A percentile compares a stretch with the other conserved stretches of the same genome.
Conservation (phyloP, 108 stramenopile species). For the Stephanodiscus triporus region DNA sequence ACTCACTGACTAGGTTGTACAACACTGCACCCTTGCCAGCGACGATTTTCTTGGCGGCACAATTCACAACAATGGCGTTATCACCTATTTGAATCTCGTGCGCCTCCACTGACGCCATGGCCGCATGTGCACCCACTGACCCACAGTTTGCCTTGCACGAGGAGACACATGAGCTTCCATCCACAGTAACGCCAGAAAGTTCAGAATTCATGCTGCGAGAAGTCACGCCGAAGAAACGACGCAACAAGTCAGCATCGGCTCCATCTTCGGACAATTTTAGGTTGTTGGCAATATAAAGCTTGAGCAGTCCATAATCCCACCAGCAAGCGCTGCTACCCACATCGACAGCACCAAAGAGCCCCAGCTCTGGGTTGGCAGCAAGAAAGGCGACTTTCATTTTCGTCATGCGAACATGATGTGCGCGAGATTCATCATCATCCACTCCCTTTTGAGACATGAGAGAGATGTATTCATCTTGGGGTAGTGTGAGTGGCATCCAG, state of each 20-base stretch:
- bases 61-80: constrained; percentile 94
- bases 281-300: constrained; percentile 92
- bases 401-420: constrained; percentile 87
- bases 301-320: constrained; percentile 99
- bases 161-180: constrained; percentile 64
- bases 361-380: constrained; percentile 54
- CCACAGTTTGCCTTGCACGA: constrained; percentile 78
- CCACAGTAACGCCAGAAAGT: constrained; percentile 54
- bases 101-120: constrained; percentile 78
- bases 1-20: constrained; percentile 93
- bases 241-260: constrained; percentile 77
- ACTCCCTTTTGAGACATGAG: constrained; percentile 92
- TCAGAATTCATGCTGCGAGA: constrained; percentile 56
- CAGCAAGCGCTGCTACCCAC: constrained; percentile 95
- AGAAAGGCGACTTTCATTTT: constrained; percentile 77
- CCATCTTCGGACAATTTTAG: constrained; percentile 68
- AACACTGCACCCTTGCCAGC: constrained; percentile 89
- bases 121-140: constrained; percentile 66
- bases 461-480: constrained; percentile 79
- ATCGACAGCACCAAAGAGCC: constrained; percentile 97
- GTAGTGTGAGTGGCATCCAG: constrained; percentile 98
- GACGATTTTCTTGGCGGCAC: constrained; percentile 90
- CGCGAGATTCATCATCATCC: constrained; percentile 60
- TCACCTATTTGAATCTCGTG: constrained; percentile 83
- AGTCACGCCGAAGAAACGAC: constrained; percentile 83